Conservation (phyloP, 2,329 filamentous ascomycete genomes). For the Pseudodiploospora longispora region DNA sequence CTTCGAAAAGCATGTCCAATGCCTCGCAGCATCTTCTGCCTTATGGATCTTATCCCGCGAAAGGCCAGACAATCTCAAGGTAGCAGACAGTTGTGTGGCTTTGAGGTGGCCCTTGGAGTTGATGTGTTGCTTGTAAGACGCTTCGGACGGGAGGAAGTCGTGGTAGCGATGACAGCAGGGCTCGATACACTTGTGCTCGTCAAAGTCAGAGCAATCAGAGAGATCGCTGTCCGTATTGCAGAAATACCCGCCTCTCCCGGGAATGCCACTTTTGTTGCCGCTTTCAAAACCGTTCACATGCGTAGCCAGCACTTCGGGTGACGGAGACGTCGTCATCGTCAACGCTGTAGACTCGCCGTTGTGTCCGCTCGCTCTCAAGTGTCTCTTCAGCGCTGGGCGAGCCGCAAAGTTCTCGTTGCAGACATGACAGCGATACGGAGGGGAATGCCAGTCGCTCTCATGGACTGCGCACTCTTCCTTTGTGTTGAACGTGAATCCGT, state of each 20-base stretch:
- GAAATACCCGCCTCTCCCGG: too few species aligned
- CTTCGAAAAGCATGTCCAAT: conserved; percentile 9
- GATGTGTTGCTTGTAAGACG: conserved; percentile 11
- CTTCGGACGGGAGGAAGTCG: conserved; percentile 1
- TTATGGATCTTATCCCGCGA: neutral
- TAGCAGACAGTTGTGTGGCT: conserved; percentile 8
- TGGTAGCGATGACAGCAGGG: conserved; percentile 11
- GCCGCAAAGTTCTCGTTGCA: conserved; percentile 16
- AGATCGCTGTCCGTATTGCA: neutral
- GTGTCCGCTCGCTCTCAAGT: conserved; percentile 8
- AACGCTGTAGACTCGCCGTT: neutral
- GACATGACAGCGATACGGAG: conserved; percentile 14
- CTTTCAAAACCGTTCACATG: too few species aligned
- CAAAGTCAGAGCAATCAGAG: neutral
- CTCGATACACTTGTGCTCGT: conserved; percentile 5
- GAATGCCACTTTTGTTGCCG: too few species aligned
- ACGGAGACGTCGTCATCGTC: neutral
- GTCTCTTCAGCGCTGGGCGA: conserved; percentile 12
- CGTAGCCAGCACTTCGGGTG: too few species aligned
- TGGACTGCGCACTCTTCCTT: conserved; percentile 16
- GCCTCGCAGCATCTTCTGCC: conserved; percentile 14
- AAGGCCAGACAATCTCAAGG: neutral
- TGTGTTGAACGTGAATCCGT: conserved; percentile 15
- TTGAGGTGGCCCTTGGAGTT: conserved; percentile 5
- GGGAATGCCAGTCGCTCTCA: conserved; percentile 16